Evolutionary conservation across 108 stramenopile species (phyloP), one percentile per base, ranked within the genome.

Genomic region (Cyclotella choctawhatcheeana): DNA sequence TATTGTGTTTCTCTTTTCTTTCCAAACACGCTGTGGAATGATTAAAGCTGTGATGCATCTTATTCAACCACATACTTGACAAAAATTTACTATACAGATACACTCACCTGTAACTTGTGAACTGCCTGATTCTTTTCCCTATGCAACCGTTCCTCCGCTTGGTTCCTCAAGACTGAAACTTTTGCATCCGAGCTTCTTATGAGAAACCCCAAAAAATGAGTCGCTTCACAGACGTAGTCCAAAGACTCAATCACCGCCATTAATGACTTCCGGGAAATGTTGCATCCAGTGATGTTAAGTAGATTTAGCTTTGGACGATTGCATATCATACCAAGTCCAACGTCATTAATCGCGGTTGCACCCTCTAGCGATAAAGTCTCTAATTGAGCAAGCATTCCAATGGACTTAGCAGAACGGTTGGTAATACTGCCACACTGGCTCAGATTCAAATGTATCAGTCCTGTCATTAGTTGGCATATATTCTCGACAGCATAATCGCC

Each of bases 261-360:
- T 8, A 65, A 21, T 50, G 64, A 65, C 40, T 50, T 47, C 20
- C 64, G 32, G 29, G 64, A 16, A 24, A 65, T 47, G 22, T 33
- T 45, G 29, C 64, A 65, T 30, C 64, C 64, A 3, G 45, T 47
- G 5, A 65, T 65, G 18, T 65, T 65, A 5, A 65, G 25, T 32
- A 65, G 20, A 45, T 47, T 65, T 6, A 65, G 64, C 24, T 65
- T 65, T 16, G 44, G 45, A 14, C 18, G 5, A 8, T 21, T 65
- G 16, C 44, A 37, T 47, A 65, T 31, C 44, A 50, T 29, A 5
- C 64, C 64, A 16, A 65, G 64, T 24, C 64, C 64, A 47, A 20
- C 64, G 20, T 65, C 64, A 21, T 30, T 65, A 7, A 65, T 18
- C 2, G 10, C 64, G 20, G 20, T 20, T 16, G 64, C 64, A 8